Evolutionary conservation across 768 basidiomycete genomes (phyloP).

Genomic region (Macrolepiota fuliginosa): DNA sequence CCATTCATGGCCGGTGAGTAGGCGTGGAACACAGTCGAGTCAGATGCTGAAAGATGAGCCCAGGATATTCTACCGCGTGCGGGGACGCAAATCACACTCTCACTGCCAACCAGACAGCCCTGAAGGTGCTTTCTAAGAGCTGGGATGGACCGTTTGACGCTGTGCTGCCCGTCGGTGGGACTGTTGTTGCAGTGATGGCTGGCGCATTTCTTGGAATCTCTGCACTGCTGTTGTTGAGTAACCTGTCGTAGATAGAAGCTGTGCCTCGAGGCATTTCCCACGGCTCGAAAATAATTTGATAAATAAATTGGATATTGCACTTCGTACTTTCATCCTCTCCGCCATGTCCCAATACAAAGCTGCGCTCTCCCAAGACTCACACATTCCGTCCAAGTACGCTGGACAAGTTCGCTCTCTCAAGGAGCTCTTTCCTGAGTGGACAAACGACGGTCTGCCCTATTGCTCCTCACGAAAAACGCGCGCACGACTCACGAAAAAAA

Average conservation of each 20-base stretch:
- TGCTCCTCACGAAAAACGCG: conserved; percentile 16
- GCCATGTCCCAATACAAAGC: conserved; percentile 57
- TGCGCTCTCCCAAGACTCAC: conserved; percentile 34
- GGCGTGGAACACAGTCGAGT: not conserved
- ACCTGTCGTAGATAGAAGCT: conserved; percentile 34
- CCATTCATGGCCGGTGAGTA: conserved; percentile 53
- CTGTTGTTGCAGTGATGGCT: conserved; percentile 40
- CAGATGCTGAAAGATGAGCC: conserved; percentile 9
- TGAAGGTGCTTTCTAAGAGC: conserved; percentile 41
- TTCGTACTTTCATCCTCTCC: conserved; percentile 21
- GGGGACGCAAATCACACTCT: conserved; percentile 34
- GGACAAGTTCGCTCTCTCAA: conserved; percentile 58
- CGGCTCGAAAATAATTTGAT: conserved; percentile 14
- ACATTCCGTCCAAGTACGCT: not conserved
- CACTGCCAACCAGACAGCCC: conserved; percentile 32
- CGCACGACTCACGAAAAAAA: conserved; percentile 1
- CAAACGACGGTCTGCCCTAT: conserved; percentile 56
- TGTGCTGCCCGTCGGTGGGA: conserved; percentile 40
- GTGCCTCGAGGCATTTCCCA: conserved; percentile 23
- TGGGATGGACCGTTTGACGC: conserved; percentile 64
- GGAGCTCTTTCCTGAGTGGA: conserved; percentile 70
- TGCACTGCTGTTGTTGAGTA: conserved; percentile 51
- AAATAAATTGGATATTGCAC: conserved; percentile 28
- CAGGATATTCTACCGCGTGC: conserved; percentile 60
- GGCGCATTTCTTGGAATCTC: conserved; percentile 48